Percentiles rank a stretch among this genome's conserved stretches.
Evolutionary conservation across 2,329 filamentous ascomycete genomes (phyloP).

Genomic region (Thermoascus crustaceus): DNA sequence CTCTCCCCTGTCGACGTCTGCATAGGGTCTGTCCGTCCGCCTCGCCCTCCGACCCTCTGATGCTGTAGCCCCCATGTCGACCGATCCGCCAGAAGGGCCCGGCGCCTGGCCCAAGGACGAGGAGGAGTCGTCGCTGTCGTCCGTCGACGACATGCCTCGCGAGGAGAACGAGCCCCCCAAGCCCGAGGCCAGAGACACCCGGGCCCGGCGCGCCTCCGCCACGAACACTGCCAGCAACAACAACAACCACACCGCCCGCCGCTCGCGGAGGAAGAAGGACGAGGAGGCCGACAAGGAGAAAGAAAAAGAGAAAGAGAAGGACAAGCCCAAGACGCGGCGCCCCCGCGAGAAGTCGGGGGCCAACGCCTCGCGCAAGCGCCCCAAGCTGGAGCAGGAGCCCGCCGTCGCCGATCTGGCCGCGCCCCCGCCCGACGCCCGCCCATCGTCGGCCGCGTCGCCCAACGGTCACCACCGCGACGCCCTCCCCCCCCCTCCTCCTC

Average conservation of each 20-base stretch:
- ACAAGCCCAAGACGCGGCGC: slow-evolving; percentile 23
- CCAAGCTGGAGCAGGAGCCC: slow-evolving; percentile 35
- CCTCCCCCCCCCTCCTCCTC: slow-evolving; percentile 21
- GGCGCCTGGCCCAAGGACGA: background rate
- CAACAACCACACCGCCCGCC: slow-evolving; percentile 10
- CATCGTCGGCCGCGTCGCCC: slow-evolving; percentile 5
- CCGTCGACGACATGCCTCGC: slow-evolving; percentile 12
- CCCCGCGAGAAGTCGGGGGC: slow-evolving; percentile 29
- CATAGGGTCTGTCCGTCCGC: background rate
- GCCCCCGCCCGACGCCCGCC: slow-evolving; percentile 10
- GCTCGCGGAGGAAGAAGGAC: slow-evolving; percentile 37
- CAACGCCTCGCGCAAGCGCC: slow-evolving; percentile 16
- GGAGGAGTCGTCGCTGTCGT: slow-evolving; percentile 10
- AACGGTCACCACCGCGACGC: slow-evolving; percentile 21
- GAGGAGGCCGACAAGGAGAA: slow-evolving; percentile 22
- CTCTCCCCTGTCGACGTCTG: slow-evolving; percentile 6
- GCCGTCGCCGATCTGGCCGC: slow-evolving; percentile 34
- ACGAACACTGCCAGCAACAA: slow-evolving; percentile 12
- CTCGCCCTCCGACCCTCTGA: slow-evolving; percentile 9
- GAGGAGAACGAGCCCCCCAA: slow-evolving; percentile 1
- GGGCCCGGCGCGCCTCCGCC: slow-evolving; percentile 24
- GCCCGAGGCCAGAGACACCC: slow-evolving; percentile 18
- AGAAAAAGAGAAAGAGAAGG: slow-evolving; percentile 13
- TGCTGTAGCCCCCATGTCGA: slow-evolving; percentile 4
- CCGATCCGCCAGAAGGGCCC: slow-evolving; percentile 4